Base-by-base conservation (phyloP, 495 filamentous ascomycete genomes). In the Aspergillus carlsbadensis region DNA sequence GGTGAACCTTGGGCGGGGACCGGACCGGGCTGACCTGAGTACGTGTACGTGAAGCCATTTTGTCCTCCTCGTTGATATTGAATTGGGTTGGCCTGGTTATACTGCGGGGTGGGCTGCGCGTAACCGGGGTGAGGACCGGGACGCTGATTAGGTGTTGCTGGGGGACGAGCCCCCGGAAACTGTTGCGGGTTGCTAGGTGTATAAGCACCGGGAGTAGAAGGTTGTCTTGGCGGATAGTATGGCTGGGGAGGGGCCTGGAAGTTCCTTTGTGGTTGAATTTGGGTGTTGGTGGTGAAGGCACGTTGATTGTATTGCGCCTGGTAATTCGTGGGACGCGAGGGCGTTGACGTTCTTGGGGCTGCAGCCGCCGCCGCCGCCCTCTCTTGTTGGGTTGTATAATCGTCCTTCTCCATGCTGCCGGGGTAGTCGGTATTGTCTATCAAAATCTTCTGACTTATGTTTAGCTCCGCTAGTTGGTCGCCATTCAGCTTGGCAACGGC, bases 401-500 rank as follows among this genome's bases (percentile, higher is more conserved):
- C 89, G 60, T 96, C 91, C 65, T 92, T 89, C 64, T 96, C 91
- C 87, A 96, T 88, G 13, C 86, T 84, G 4, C 92, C 92, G 48
- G 78, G 81, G 59, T 89, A 89, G 64, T 89, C 83, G 37, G 84
- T 85, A 21, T 76, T 84, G 33, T 87, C 83, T 45, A 93, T 63
- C 54, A 90, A 70, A 26, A 96, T 82, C 73, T 86, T 90, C n/a
- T 84, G 87, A 70, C 88, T 92, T 64, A 97, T 84, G 52, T 86
- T 88, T 10, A 97, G 75, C 18, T 90, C 88, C 5, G 82, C 88
- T 8, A 96, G 70, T 66, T 90, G 89, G 63, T 96, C 88, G 33
- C 90, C 88, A 65, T 96, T 83, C 43, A 96, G 74, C 60, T 92
- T 93, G 6, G 92, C 84, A 44, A 97, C 85, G 8, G 89, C 88